Evolutionary conservation across 352 stramenopile genomes (phyloP).

Genomic region (Phytophthora hybrid): DNA sequence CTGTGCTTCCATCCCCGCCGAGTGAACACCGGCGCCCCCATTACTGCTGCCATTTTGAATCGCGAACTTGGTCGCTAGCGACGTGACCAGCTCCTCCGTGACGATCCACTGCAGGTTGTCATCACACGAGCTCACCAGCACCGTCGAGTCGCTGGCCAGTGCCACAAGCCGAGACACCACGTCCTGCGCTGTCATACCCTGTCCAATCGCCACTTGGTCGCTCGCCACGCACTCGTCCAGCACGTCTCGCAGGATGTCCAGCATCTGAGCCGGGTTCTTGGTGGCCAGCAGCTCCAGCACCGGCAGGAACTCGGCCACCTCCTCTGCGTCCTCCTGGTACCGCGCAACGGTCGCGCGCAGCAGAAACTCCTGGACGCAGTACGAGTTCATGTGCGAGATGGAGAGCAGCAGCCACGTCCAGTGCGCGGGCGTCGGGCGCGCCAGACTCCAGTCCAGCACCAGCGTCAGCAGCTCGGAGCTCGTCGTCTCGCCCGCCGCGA

Average conservation of each 20-base stretch:
- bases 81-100: constrained; percentile 53
- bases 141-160: constrained; percentile 43
- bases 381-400: constrained; percentile 57
- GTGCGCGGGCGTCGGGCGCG: constrained; percentile 25
- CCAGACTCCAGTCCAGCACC: constrained; percentile 63
- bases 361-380: constrained; percentile 56
- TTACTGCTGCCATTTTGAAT: constrained; percentile 6
- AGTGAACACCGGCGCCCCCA: constrained; percentile 1
- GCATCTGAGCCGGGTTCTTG: constrained; percentile 52
- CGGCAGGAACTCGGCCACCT: constrained; percentile 27
- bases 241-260: constrained; percentile 58
- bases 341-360: constrained; percentile 42
- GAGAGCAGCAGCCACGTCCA: constrained; percentile 66
- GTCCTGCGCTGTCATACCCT: background rate
- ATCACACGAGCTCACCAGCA: constrained; percentile 54
- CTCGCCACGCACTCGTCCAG: constrained; percentile 43
- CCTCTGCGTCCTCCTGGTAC: constrained; percentile 11
- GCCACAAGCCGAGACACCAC: constrained; percentile 43
- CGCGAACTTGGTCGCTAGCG: constrained; percentile 39
- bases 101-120: constrained; percentile 75
- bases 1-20: constrained; percentile 16
- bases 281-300: constrained; percentile 52
- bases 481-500: constrained; percentile 33
- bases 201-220: background rate
- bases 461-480: constrained; percentile 34